Evolutionary conservation across 495 filamentous ascomycete genomes (phyloP).

Genomic region (Xylaria palmicola): DNA sequence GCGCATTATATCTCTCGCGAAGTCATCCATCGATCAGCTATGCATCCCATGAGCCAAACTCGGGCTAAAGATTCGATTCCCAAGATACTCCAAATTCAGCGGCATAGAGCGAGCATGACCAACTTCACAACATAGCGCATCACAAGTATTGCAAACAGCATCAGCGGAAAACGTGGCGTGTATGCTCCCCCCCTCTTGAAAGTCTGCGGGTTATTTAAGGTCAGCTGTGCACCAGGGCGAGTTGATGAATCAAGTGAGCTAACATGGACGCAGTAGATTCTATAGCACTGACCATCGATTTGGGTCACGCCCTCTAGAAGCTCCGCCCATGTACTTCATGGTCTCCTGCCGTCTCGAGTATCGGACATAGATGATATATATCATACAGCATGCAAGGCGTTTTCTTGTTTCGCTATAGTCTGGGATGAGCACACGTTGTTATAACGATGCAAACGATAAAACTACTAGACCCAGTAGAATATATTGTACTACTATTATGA

Average conservation of each 20-base stretch:
- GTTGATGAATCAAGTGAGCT: background rate
- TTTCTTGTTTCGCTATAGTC: no score
- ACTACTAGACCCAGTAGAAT: no score
- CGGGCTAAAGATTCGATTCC: no score
- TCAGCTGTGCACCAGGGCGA: background rate
- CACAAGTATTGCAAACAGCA: background rate
- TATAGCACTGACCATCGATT: background rate
- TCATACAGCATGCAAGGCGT: no score
- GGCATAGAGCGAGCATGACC: background rate
- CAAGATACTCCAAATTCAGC: background rate
- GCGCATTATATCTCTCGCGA: conserved; percentile 50
- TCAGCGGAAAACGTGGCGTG: background rate
- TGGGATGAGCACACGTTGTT: no score
- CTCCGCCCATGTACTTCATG: no score
- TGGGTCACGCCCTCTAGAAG: background rate
- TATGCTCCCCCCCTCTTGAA: background rate
- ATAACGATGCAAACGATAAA: no score
- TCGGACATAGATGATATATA: no score
- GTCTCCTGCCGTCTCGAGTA: no score
- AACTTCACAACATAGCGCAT: background rate
- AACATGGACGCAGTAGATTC: background rate
- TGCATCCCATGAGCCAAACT: conserved; percentile 45
- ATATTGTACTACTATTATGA: no score
- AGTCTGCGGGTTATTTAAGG: background rate
- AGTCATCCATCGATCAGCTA: conserved; percentile 45